phyloP scores from a whole-genome alignment of 352 stramenopile species.

The Phytophthora litchii region DNA sequence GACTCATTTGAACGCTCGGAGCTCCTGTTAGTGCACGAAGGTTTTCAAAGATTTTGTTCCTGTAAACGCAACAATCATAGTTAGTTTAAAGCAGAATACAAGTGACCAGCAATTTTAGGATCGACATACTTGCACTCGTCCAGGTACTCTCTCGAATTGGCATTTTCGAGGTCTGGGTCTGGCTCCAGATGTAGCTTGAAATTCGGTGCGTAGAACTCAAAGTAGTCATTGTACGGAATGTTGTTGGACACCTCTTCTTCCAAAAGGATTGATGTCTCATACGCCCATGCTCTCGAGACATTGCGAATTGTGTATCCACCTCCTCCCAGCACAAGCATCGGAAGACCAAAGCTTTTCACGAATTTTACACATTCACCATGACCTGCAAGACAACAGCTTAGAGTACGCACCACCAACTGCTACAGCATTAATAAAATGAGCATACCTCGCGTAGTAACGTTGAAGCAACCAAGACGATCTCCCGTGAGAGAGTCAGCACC shows the following conservation, averaged over 20 bases:
- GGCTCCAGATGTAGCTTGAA: slow-evolving; percentile 89
- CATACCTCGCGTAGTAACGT: slow-evolving; percentile 91
- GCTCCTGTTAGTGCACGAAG: slow-evolving; percentile 72
- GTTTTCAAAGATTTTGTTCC: slow-evolving; percentile 88
- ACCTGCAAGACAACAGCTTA: slow-evolving; percentile 30
- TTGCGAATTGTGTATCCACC: slow-evolving; percentile 90
- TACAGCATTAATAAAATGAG: not conserved
- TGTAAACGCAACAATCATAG: slow-evolving; percentile 24
- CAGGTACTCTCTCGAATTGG: slow-evolving; percentile 85
- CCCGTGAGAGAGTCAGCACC: slow-evolving; percentile 97
- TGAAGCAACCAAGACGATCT: slow-evolving; percentile 98
- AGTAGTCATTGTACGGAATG: slow-evolving; percentile 88
- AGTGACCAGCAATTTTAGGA: not conserved
- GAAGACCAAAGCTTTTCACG: slow-evolving; percentile 88
- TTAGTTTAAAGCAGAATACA: slow-evolving; percentile 5
- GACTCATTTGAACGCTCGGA: slow-evolving; percentile 83
- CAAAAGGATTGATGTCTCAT: slow-evolving; percentile 96
- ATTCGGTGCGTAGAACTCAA: slow-evolving; percentile 82
- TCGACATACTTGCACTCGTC: slow-evolving; percentile 83
- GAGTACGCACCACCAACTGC: not conserved
- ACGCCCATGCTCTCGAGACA: slow-evolving; percentile 95
- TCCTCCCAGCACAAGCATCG: slow-evolving; percentile 83
- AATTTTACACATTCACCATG: slow-evolving; percentile 85
- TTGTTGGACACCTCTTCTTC: slow-evolving; percentile 84
- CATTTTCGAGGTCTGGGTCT: slow-evolving; percentile 78